Percentiles rank a stretch among this genome's conserved stretches.
Conservation (phyloP, 1,284 basidiomycete genomes). For the Sporisorium graminicola region DNA sequence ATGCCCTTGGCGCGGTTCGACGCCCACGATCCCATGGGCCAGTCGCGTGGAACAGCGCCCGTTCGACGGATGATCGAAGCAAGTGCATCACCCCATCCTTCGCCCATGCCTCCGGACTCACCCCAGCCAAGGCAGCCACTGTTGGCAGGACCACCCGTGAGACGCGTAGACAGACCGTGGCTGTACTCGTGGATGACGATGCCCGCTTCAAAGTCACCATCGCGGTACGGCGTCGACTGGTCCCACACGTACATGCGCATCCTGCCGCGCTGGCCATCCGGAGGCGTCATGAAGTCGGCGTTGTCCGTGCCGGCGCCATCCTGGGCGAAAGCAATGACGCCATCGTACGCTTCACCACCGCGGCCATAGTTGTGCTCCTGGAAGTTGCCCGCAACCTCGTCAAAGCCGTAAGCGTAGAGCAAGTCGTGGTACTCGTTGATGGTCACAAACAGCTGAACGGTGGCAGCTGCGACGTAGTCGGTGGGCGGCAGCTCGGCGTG, state of each 20-base stretch:
- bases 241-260: slow-evolving; percentile 97
- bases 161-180: slow-evolving; percentile 90
- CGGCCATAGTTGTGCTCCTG: slow-evolving; percentile 94
- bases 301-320: slow-evolving; percentile 83
- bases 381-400: slow-evolving; percentile 93
- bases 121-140: slow-evolving; percentile 89
- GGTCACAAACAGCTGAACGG: slow-evolving; percentile 59
- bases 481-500: slow-evolving; percentile 50
- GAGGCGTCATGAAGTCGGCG: slow-evolving; percentile 74
- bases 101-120: slow-evolving; percentile 91
- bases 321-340: slow-evolving; percentile 92
- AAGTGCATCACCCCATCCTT: slow-evolving; percentile 81
- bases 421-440: slow-evolving; percentile 63
- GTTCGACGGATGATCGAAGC: slow-evolving; percentile 78
- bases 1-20: slow-evolving; percentile 83
- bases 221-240: slow-evolving; percentile 78
- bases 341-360: slow-evolving; percentile 87
- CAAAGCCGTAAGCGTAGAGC: slow-evolving; percentile 78
- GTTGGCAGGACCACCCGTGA: slow-evolving; percentile 93
- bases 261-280: slow-evolving; percentile 78
- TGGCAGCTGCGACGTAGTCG: slow-evolving; percentile 51
- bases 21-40: slow-evolving; percentile 92
- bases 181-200: slow-evolving; percentile 71
- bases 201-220: slow-evolving; percentile 85
- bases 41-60: slow-evolving; percentile 69